Base-by-base conservation (phyloP, 1,284 basidiomycete species). In the Rhodotorula sp. region DNA sequence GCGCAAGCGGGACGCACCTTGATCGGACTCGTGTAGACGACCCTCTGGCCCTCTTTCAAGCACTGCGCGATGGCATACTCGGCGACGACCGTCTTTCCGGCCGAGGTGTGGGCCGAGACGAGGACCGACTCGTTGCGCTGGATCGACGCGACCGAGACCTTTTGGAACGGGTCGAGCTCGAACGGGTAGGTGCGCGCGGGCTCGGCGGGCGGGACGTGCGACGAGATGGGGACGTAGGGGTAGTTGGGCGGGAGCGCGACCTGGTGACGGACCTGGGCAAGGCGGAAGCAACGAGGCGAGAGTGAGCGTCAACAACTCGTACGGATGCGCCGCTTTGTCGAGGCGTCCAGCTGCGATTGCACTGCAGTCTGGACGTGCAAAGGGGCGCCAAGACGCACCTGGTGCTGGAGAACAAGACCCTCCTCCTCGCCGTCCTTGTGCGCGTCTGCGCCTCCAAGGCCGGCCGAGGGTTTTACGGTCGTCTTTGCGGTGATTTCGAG, bases 61-160 rank as follows among this genome's bases (percentile, higher is more conserved):
- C 92, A 96, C 79, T 96, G 93, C 0, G 97, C 97, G 80, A 99
- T 99, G 56, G 97, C 97, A 82, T 98, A 99, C 84, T 99, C 97
- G 66, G 97, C 97, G 66, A 99, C 96, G 67, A 98, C 95, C 4
- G 96, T 98, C 84, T 99, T 98, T 77, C 96, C 96, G 23, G 96
- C 96, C 82, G 92, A 95, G 2, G 96, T 99, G 83, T 99, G 96
- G 0, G 96, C 96, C n/a, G 95, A 97, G 1, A 99, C 97, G 61
- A 99, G 86, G 5, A 99, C 97, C 78, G 91, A 94, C 84, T 99
- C 97, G 81, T 95, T 95, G 56, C 97, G 86, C 82, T 99, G 93
- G 70, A 99, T 99, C 65, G 93, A 95, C 75, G 91, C 87, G 23
- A 98, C 90, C 2, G 96, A 93, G 61, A 97, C 93, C 80, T 90